Base-by-base conservation (phyloP, 2,329 filamentous ascomycete species). In the Arachnomyces sp. region DNA sequence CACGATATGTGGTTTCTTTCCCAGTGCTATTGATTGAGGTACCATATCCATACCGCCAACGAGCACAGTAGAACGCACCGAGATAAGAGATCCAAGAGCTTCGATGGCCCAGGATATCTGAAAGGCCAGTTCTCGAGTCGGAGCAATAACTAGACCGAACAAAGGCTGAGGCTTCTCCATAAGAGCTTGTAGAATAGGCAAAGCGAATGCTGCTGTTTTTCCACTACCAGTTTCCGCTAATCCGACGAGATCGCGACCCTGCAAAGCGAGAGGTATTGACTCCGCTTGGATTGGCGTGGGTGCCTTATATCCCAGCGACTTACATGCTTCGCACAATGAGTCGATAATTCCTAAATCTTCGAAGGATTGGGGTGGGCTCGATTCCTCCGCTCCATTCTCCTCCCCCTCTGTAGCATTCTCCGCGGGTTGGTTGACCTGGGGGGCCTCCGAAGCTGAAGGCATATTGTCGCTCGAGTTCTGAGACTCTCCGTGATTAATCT, bases 41-140 rank as follows among this genome's bases (percentile, higher is more conserved):
- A 95, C 85, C 86, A 95, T 95, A 50, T 96, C 90, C 73, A 96
- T 81, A 32, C 92, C 92, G 53, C 92, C 92, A 1, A 96, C 86
- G 32, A 98, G 80, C 12, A 90, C 82, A 5, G 86, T 82, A 55
- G 81, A 87, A 55, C 87, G 80, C 29, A 96, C 83, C n/a, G 81
- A 84, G 51, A 98, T 95, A 18, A 88, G 72, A 7, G 85, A 81
- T 4, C 90, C 89, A 1, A 98, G 74, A 0, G 86, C 86, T 57
- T 95, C 89, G 51, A 95, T 90, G 2, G 84, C 75, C 58, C 93
- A 78, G 3, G 84, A 82, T 49, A 95, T 96, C 61, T 98, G 92
- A 44, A 85, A 84, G 2, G 92, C 92, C 42, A 98, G 65, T 69
- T 98, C 92, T 59, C 92, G 82, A 3, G 92, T 98, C 0, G 92